Evolutionary conservation across 345 rosid species (phyloP).

Genomic region (Pugionium dolabratum): DNA sequence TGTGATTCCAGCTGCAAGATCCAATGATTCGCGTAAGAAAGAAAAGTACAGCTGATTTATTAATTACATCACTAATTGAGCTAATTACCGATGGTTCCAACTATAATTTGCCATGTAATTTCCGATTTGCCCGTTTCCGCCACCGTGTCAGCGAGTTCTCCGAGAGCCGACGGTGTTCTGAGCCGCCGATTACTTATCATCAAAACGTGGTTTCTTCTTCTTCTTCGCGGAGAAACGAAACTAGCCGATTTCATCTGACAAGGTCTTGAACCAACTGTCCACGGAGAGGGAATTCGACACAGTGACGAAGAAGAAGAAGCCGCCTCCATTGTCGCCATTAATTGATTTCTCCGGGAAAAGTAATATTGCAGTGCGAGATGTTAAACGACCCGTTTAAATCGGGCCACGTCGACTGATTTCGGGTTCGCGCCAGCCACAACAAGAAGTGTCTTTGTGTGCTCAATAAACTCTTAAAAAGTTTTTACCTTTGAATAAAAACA

Average conservation of each 20-base stretch:
- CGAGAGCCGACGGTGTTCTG: slow-evolving; percentile 39
- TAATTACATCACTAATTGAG: slow-evolving; percentile 7
- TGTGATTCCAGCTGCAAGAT: slow-evolving; percentile 65
- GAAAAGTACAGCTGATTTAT: background rate
- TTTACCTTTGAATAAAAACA: background rate
- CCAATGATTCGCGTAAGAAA: background rate
- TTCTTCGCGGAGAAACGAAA: slow-evolving; percentile 19
- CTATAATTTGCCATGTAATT: slow-evolving; percentile 74
- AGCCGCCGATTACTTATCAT: slow-evolving; percentile 24
- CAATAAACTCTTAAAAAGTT: too few relatives aligned
- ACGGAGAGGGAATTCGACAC: slow-evolving; percentile 31
- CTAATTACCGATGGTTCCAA: slow-evolving; percentile 64
- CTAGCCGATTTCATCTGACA: slow-evolving; percentile 36
- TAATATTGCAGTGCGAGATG: background rate
- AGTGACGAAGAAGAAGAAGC: slow-evolving; percentile 42
- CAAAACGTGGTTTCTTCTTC: slow-evolving; percentile 17
- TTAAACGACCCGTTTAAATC: slow-evolving; percentile 33
- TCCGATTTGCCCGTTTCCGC: slow-evolving; percentile 48
- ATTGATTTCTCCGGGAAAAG: background rate
- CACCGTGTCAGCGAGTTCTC: slow-evolving; percentile 43
- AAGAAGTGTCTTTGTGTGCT: too few relatives aligned
- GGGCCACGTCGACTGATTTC: slow-evolving; percentile 44
- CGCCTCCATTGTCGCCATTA: slow-evolving; percentile 45
- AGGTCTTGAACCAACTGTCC: slow-evolving; percentile 32
- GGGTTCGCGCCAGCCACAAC: slow-evolving; percentile 49